Evolutionary conservation across 2,329 filamentous ascomycete species (phyloP), one percentile per base, ranked within the genome.

Genomic region (Exophiala sp.): DNA sequence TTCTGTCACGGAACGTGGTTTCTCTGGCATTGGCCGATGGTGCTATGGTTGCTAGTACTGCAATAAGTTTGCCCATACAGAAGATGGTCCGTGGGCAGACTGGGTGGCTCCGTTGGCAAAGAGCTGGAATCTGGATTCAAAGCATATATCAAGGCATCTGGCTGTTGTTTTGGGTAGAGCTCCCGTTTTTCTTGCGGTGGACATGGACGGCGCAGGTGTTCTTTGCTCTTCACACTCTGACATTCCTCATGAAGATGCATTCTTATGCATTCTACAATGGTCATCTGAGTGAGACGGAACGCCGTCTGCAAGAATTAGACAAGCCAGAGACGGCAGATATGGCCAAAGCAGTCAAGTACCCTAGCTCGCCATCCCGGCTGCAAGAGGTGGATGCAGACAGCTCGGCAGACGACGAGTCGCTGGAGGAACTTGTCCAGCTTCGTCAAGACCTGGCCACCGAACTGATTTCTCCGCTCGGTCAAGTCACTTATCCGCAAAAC

Each of bases 231-330:
- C 93, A 98, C 68, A 85, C 89, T 37, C 81, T 98, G 69, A 85
- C 88, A 6, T 76, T 98, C 16, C 81, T 96, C 43, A 98, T 98
- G 93, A 98, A 98, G 75, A 93, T 97, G 82, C 93, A 98, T 68
- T 96, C 90, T 4, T 98, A 95, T 64, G 86, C 88, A 19, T 98
- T 97, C 68, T 98, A 98, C 73, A 97, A 96, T 62, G 93, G 93
- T 9, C 93, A 98, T 67, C 75, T 98, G 13, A 87, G 85, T 59
- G 88, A 93, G 66, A 94, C 88, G 0, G 81, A 94, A 66, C 83
- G 85, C 64, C 83, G 88, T 9, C 76, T 98, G 10, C 80, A 79
- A 48, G 81, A 81, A 34, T 82, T 98, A 27, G 93, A 98, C 67
- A 70, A 79, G 49, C 88, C 89, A 1, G 77, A 57, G 34, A 57